Evolutionary conservation across 2,329 filamentous ascomycete species (phyloP).

Genomic region (Akanthomyces uredinophilus): DNA sequence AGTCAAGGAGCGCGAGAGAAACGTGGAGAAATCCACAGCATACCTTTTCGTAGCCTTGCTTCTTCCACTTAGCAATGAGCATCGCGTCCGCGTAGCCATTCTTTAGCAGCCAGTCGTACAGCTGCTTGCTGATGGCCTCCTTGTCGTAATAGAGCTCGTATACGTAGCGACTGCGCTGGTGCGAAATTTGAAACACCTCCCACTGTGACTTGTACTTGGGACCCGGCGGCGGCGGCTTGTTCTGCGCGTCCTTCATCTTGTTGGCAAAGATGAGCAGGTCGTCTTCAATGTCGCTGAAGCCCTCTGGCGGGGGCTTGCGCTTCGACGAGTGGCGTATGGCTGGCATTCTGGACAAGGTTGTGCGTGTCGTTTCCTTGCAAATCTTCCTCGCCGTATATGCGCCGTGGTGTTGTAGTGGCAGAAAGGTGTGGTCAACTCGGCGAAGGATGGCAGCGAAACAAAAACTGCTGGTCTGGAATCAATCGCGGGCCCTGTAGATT

Average conservation of each 20-base stretch:
- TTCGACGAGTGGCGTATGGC: slow-evolving; percentile 70
- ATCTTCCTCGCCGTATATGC: neutral
- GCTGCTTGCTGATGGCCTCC: slow-evolving; percentile 83
- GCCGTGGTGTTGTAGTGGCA: neutral
- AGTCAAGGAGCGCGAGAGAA: too few relatives aligned
- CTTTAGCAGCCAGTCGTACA: slow-evolving; percentile 96
- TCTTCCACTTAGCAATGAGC: slow-evolving; percentile 99
- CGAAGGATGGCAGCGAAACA: neutral
- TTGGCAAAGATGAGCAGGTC: slow-evolving; percentile 80
- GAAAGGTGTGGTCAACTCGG: neutral
- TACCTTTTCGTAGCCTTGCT: slow-evolving; percentile 97
- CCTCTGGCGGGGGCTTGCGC: slow-evolving; percentile 77
- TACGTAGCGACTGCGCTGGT: slow-evolving; percentile 87
- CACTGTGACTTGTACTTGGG: slow-evolving; percentile 86
- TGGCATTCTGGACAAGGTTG: slow-evolving; percentile 59
- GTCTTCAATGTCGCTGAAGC: slow-evolving; percentile 84
- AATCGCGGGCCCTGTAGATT: neutral
- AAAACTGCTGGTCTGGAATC: neutral
- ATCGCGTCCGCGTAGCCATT: slow-evolving; percentile 93
- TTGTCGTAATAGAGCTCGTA: slow-evolving; percentile 98
- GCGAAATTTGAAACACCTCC: slow-evolving; percentile 96
- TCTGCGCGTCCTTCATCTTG: slow-evolving; percentile 94
- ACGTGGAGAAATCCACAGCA: slow-evolving; percentile 20
- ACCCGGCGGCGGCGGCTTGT: slow-evolving; percentile 74
- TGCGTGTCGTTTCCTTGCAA: too few relatives aligned